phyloP scores from a whole-genome alignment of 805 yeast genomes.

The Yueomyces sinensis region DNA sequence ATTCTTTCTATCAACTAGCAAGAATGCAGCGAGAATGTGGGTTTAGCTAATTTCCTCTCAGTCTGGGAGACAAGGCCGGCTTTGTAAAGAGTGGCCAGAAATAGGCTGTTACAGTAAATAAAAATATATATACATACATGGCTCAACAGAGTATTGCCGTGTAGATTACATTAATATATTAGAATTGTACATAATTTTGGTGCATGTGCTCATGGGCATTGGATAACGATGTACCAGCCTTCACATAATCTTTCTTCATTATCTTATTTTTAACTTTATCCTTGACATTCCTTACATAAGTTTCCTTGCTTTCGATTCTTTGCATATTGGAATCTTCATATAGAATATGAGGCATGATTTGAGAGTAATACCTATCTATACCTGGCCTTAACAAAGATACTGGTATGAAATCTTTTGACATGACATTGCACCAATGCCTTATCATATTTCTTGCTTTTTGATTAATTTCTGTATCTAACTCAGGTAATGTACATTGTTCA shows the following conservation, averaged over 20 bases:
- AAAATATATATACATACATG: too few relatives aligned
- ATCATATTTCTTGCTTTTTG: constrained; percentile 50
- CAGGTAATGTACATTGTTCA: constrained; percentile 44
- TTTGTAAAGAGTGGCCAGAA: too few relatives aligned
- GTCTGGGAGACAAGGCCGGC: too few relatives aligned
- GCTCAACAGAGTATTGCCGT: too few relatives aligned
- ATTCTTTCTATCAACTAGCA: too few relatives aligned
- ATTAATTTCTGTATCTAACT: constrained; percentile 54
- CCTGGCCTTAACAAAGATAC: constrained; percentile 15
- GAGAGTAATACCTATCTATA: constrained; percentile 11
- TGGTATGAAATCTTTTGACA: constrained; percentile 9
- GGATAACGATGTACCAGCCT: not conserved
- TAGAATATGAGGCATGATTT: not conserved
- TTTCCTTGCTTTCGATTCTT: not conserved
- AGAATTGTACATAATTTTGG: not conserved
- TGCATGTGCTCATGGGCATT: not conserved
- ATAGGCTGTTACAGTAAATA: too few relatives aligned
- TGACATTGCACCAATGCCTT: constrained; percentile 25
- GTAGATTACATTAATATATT: not conserved
- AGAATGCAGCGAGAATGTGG: too few relatives aligned
- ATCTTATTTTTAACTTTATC: not conserved
- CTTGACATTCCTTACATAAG: not conserved
- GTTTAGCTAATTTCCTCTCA: too few relatives aligned
- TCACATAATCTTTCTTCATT: not conserved
- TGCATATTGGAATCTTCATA: not conserved